Evolutionary conservation across 2,329 filamentous ascomycete species (phyloP).

Genomic region (Sporothrix protearum): DNA sequence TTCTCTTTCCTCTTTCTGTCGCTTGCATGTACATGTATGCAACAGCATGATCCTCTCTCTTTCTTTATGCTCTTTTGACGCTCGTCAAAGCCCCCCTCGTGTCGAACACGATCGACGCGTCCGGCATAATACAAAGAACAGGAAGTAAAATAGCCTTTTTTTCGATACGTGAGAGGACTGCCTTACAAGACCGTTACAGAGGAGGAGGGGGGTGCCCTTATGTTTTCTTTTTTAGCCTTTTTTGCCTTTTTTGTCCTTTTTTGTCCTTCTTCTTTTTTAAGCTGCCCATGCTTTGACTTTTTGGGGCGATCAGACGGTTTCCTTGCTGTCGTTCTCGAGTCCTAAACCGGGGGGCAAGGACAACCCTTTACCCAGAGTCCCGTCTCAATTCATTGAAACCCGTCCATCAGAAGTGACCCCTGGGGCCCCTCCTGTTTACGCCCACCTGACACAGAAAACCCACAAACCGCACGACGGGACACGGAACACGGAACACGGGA

Average conservation of each 20-base stretch:
- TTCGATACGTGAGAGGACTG: not conserved
- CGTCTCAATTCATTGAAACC: not conserved
- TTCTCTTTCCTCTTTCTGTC: not conserved
- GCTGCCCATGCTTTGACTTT: slow-evolving; percentile 1
- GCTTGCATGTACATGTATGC: not conserved
- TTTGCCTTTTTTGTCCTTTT: no score
- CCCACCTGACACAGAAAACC: not conserved
- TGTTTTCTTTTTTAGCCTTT: not conserved
- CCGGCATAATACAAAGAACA: not conserved
- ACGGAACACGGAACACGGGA: not conserved
- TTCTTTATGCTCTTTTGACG: not conserved
- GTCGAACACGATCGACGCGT: slow-evolving; percentile 3
- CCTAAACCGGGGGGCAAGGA: slow-evolving; percentile 11
- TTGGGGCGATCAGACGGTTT: not conserved
- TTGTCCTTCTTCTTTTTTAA: no score
- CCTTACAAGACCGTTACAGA: slow-evolving; percentile 3
- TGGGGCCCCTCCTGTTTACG: no score
- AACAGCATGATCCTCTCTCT: not conserved
- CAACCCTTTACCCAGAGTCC: not conserved
- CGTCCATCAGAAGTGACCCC: not conserved
- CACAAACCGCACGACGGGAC: not conserved
- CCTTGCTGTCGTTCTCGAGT: not conserved
- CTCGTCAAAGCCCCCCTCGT: not conserved
- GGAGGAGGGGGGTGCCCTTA: not conserved
- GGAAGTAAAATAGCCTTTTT: not conserved